Evolutionary conservation across 306 rosid species (phyloP).

Genomic region (Dryas alaskensis): DNA sequence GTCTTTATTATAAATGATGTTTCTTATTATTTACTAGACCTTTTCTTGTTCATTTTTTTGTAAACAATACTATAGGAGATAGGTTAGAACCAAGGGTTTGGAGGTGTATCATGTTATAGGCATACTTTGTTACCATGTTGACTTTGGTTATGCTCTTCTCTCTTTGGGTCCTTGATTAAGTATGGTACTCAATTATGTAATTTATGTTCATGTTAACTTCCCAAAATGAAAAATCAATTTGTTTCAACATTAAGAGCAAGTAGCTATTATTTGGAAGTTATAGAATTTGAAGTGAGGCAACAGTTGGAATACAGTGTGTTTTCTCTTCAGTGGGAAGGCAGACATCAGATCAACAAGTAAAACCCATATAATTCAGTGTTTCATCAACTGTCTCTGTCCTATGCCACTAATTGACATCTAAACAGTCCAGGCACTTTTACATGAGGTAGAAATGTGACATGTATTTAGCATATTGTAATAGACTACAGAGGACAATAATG

Average conservation of each 20-base stretch:
- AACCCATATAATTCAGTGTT: not conserved
- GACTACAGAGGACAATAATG: too few relatives aligned
- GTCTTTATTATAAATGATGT: constrained; percentile 15
- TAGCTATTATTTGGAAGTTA: not conserved
- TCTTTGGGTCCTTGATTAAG: not conserved
- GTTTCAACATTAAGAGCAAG: not conserved
- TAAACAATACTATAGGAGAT: not conserved
- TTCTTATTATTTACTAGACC: not conserved
- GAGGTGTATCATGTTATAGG: not conserved
- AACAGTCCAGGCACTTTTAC: too few relatives aligned
- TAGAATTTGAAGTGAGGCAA: not conserved
- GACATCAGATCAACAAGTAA: not conserved
- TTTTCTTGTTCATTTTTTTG: not conserved
- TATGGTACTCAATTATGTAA: not conserved
- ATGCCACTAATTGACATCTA: not conserved
- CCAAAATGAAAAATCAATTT: not conserved
- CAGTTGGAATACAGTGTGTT: not conserved
- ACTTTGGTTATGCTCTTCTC: not conserved
- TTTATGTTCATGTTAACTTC: not conserved
- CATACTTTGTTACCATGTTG: not conserved
- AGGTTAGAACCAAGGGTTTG: not conserved
- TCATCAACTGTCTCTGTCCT: not conserved
- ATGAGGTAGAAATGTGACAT: too few relatives aligned
- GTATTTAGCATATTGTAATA: too few relatives aligned
- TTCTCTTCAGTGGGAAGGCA: not conserved